Percentiles rank a stretch among this genome's conserved stretches.
Evolutionary conservation across 2,329 filamentous ascomycete genomes (phyloP).

Genomic region (Polychaeton citri): DNA sequence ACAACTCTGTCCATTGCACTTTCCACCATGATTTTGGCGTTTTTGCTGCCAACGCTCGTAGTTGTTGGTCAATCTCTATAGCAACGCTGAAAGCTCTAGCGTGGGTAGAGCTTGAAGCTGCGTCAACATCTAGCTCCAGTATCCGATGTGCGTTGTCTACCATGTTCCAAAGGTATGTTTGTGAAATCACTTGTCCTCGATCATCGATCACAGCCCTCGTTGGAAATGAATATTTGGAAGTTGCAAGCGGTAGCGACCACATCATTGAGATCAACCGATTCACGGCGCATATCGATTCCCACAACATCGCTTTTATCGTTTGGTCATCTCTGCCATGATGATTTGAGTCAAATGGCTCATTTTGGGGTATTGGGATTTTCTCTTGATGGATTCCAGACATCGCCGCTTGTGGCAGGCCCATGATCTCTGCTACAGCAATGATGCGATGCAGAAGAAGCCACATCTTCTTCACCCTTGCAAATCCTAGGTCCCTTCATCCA

Average conservation of each 20-base stretch:
- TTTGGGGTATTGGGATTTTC: too few relatives aligned
- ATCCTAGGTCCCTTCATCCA: conserved; percentile 17
- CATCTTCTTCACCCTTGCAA: conserved; percentile 21
- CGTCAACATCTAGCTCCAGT: background rate
- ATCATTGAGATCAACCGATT: conserved; percentile 22
- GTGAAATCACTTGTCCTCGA: conserved; percentile 11
- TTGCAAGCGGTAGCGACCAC: conserved; percentile 24
- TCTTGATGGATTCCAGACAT: background rate
- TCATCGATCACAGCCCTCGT: conserved; percentile 6
- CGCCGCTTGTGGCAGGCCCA: conserved; percentile 20
- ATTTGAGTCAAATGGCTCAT: background rate
- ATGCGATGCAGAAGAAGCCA: conserved; percentile 26
- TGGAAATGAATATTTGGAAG: conserved; percentile 11
- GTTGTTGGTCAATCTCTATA: conserved; percentile 10
- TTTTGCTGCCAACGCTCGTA: conserved; percentile 12
- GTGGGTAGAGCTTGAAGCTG: background rate
- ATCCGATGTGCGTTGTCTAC: conserved; percentile 8
- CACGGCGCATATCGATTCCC: conserved; percentile 20
- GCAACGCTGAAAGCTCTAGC: background rate
- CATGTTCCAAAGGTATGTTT: conserved; percentile 14
- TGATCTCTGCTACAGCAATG: conserved; percentile 25
- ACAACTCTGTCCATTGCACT: background rate
- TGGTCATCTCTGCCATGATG: conserved; percentile 4
- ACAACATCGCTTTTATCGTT: conserved; percentile 15
- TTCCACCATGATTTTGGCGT: conserved; percentile 13